A percentile compares a stretch with the other conserved stretches of the same genome.
phyloP scores from a whole-genome alignment of 768 basidiomycete genomes.

The Pleurotus tuber-regium region DNA sequence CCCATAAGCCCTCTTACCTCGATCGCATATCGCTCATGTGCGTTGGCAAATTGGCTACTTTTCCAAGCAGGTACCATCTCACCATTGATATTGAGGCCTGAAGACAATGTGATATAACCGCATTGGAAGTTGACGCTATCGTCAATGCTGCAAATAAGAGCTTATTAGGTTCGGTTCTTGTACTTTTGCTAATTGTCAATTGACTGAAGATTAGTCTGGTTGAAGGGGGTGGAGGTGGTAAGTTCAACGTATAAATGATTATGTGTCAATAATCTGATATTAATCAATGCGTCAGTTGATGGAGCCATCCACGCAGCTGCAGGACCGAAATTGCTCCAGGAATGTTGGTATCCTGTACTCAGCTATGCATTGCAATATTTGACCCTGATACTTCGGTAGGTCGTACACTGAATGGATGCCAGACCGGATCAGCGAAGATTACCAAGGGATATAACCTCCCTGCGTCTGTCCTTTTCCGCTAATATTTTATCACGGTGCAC shows the following conservation, averaged over 20 bases:
- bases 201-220: conserved; percentile 1
- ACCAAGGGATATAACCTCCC: conserved; percentile 76
- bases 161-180: conserved; percentile 52
- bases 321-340: conserved; percentile 58
- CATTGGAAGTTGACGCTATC: conserved; percentile 65
- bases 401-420: conserved; percentile 60
- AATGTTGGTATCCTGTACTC: conserved; percentile 51
- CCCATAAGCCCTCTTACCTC: conserved; percentile 36
- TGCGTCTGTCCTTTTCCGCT: conserved; percentile 39
- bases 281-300: conserved; percentile 50
- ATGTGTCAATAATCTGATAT: background rate
- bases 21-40: conserved; percentile 69
- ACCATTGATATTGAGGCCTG: background rate
- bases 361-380: background rate
- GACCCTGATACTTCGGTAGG: conserved; percentile 37
- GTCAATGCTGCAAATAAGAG: conserved; percentile 82
- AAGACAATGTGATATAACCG: conserved; percentile 81
- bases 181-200: conserved; percentile 17
- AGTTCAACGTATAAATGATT: conserved; percentile 15
- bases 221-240: conserved; percentile 79
- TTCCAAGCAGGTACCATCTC: no score
- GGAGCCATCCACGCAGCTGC: conserved; percentile 81
- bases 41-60: conserved; percentile 27
- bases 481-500: conserved; percentile 1
- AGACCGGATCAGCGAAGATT: conserved; percentile 75